phyloP scores from a whole-genome alignment of 176 grass and related monocot genomes.

The Triticum urartu region DNA sequence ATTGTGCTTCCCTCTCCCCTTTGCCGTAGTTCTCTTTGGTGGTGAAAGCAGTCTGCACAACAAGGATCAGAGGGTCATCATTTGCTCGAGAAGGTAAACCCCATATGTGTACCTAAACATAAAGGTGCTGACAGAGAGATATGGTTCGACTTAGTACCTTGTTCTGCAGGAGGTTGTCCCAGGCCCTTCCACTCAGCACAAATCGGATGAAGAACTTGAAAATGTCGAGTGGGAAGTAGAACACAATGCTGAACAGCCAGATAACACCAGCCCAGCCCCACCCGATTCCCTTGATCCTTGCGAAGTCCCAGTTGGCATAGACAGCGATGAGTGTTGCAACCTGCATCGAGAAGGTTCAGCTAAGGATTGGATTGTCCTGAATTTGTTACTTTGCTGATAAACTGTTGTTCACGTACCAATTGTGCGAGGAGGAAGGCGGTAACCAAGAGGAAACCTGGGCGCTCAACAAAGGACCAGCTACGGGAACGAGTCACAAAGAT shows the following conservation, averaged over 20 bases:
- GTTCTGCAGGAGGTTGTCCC: slow-evolving; percentile 90
- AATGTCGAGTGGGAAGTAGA: slow-evolving; percentile 78
- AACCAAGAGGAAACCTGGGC: slow-evolving; percentile 77
- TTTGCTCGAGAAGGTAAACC: background rate
- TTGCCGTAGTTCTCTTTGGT: slow-evolving; percentile 97
- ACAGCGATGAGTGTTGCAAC: slow-evolving; percentile 82
- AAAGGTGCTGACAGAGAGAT: background rate
- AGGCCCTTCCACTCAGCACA: slow-evolving; percentile 84
- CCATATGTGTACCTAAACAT: background rate
- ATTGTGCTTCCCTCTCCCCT: slow-evolving; percentile 90
- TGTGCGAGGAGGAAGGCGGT: slow-evolving; percentile 82
- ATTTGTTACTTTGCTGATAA: background rate
- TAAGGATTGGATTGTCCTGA: background rate
- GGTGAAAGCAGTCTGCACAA: slow-evolving; percentile 75
- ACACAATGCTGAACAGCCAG: slow-evolving; percentile 93
- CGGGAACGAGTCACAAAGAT: slow-evolving; percentile 95
- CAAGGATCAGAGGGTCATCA: background rate
- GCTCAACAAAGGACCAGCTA: slow-evolving; percentile 81
- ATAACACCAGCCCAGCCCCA: slow-evolving; percentile 98
- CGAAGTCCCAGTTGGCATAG: slow-evolving; percentile 94
- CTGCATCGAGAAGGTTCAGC: slow-evolving; percentile 32
- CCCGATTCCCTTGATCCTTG: slow-evolving; percentile 80
- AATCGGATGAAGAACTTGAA: slow-evolving; percentile 97
- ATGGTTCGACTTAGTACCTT: slow-evolving; percentile 47
- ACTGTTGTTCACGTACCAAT: slow-evolving; percentile 48